Conservation (phyloP, 768 basidiomycete species). For the Harrya chromipes region DNA sequence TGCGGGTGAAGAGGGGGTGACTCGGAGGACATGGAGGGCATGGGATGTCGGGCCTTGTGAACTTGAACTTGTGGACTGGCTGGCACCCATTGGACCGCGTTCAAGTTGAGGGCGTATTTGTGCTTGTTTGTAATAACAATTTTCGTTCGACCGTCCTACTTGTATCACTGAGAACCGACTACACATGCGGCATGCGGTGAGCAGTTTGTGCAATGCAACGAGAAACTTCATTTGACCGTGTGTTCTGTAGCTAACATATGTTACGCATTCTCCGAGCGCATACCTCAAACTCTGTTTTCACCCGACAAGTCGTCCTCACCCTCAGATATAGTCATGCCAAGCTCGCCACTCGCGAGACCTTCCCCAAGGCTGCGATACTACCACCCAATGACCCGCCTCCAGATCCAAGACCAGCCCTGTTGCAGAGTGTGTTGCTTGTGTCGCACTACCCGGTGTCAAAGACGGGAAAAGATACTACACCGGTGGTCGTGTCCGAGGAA, state of each 20-base stretch:
- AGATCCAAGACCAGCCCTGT: conserved; percentile 12
- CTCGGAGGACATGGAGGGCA: conserved; percentile 84
- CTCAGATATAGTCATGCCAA: conserved; percentile 13
- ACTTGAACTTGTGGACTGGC: conserved; percentile 60
- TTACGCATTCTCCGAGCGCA: conserved; percentile 52
- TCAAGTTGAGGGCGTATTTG: conserved; percentile 14
- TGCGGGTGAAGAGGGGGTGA: conserved; percentile 86
- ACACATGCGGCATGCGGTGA: conserved; percentile 57
- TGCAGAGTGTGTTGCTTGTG: conserved; percentile 27
- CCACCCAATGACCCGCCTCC: conserved; percentile 1
- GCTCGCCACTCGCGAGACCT: conserved; percentile 12
- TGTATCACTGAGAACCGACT: conserved; percentile 20
- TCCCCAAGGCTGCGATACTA: conserved; percentile 6
- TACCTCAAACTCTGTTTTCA: conserved; percentile 30
- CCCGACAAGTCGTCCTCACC: conserved; percentile 17
- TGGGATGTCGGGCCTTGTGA: conserved; percentile 36
- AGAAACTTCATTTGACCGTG: background rate
- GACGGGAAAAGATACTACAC: conserved; percentile 7
- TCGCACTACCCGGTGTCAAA: conserved; percentile 28
- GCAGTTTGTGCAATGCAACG: conserved; percentile 11
- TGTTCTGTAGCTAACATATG: conserved; percentile 62
- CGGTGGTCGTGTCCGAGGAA: conserved; percentile 11
- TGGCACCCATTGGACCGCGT: conserved; percentile 57
- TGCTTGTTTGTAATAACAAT: conserved; percentile 18
- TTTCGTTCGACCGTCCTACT: no score